Percentiles rank a stretch among this genome's conserved stretches.
Conservation (phyloP, 306 rosid genomes). For the Ammopiptanthus mongolicus region DNA sequence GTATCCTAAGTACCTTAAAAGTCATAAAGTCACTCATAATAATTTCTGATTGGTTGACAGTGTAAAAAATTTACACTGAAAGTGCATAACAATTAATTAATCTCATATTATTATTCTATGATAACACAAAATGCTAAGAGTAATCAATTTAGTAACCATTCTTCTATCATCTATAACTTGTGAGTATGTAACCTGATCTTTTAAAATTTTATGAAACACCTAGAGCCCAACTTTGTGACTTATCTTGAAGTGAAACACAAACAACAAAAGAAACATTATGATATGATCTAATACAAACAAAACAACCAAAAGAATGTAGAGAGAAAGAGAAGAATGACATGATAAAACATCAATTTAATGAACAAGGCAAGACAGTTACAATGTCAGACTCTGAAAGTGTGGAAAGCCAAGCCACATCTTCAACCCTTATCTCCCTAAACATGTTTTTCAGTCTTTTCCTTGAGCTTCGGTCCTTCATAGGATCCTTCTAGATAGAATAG, state of each 20-base stretch:
- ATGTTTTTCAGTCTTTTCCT: constrained; percentile 4
- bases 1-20: too few species aligned
- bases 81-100: too few species aligned
- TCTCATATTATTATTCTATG: too few species aligned
- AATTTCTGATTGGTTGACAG: too few species aligned
- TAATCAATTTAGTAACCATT: neutral
- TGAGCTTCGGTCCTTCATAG: neutral
- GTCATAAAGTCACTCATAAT: too few species aligned
- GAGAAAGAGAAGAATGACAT: neutral
- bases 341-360: neutral
- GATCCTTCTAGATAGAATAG: neutral
- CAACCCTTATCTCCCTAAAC: constrained; percentile 17
- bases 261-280: neutral
- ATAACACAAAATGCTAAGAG: neutral
- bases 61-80: too few species aligned
- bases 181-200: neutral
- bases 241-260: neutral
- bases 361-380: constrained; percentile 38
- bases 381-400: constrained; percentile 73
- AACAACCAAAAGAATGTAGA: neutral
- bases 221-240: neutral
- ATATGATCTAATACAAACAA: neutral
- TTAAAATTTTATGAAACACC: neutral
- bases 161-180: neutral
- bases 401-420: constrained; percentile 70